phyloP scores from a whole-genome alignment of 306 rosid species.

The Vigna radiata region DNA sequence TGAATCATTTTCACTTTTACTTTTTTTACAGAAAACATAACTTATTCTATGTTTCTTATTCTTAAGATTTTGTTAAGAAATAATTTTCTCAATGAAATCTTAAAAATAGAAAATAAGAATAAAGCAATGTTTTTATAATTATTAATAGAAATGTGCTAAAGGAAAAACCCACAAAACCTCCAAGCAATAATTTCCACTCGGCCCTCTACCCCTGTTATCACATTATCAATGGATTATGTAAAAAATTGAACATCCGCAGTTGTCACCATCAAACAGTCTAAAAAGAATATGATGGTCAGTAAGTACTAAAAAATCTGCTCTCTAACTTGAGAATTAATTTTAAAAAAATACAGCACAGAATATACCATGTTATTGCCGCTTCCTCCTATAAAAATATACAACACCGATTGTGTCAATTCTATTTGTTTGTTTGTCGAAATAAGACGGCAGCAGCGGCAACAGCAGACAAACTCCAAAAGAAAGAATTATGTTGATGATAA shows the following conservation, averaged over 20 bases:
- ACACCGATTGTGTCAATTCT: slow-evolving; percentile 63
- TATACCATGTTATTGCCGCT: slow-evolving; percentile 75
- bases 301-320: slow-evolving; percentile 52
- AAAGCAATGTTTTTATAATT: not conserved
- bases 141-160: not conserved
- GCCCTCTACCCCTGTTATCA: slow-evolving; percentile 15
- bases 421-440: slow-evolving; percentile 66
- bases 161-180: not conserved
- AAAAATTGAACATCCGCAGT: slow-evolving; percentile 52
- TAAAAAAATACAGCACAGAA: slow-evolving; percentile 59
- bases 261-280: slow-evolving; percentile 40
- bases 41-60: not conserved
- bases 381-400: slow-evolving; percentile 77
- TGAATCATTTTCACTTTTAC: not conserved
- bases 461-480: slow-evolving; percentile 69
- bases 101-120: not conserved
- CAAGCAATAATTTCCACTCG: no score
- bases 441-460: slow-evolving; percentile 61
- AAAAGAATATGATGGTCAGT: slow-evolving; percentile 45
- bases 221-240: slow-evolving; percentile 31
- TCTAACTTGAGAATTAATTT: slow-evolving; percentile 51
- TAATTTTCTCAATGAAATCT: not conserved
- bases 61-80: not conserved
- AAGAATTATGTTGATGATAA: slow-evolving; percentile 82
- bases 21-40: not conserved